Percentiles rank a stretch among this genome's conserved stretches.
phyloP scores from a whole-genome alignment of 768 basidiomycete genomes.

The Trametes cubensis region DNA sequence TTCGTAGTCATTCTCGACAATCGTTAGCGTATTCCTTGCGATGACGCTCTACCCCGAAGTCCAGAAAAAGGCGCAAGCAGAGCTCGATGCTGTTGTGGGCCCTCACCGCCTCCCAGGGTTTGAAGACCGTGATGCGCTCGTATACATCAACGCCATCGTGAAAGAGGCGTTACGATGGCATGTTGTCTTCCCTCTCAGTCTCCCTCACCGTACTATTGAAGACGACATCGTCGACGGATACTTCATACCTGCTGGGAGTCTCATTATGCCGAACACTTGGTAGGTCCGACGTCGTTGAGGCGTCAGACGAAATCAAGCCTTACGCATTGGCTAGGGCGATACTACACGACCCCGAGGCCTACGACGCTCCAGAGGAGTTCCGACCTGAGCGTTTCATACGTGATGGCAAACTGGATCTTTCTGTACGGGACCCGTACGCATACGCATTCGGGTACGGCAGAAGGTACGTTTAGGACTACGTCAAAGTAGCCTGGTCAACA shows the following conservation, averaged over 20 bases:
- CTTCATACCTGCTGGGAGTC: constrained; percentile 8
- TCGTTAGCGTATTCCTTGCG: constrained; percentile 14
- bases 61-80: constrained; percentile 37
- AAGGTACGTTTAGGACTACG: constrained; percentile 10
- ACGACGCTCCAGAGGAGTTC: constrained; percentile 25
- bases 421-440: constrained; percentile 24
- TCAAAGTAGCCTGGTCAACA: neutral
- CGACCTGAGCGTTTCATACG: constrained; percentile 29
- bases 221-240: constrained; percentile 4
- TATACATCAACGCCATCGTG: constrained; percentile 38
- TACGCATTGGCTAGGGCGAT: constrained; percentile 14
- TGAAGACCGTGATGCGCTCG: constrained; percentile 28
- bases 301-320: constrained; percentile 9
- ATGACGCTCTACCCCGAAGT: constrained; percentile 34
- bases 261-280: constrained; percentile 23
- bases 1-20: constrained; percentile 26
- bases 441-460: constrained; percentile 22
- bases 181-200: constrained; percentile 14
- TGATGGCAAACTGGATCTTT: constrained; percentile 10
- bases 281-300: neutral
- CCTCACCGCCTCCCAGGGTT: constrained; percentile 32
- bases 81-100: constrained; percentile 43
- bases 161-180: constrained; percentile 32
- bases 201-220: constrained; percentile 7
- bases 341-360: constrained; percentile 23